Evolutionary conservation across 371 early-diverging fungal species (phyloP), one percentile per base, ranked within the genome.

Genomic region (Haplosporangium sp.): DNA sequence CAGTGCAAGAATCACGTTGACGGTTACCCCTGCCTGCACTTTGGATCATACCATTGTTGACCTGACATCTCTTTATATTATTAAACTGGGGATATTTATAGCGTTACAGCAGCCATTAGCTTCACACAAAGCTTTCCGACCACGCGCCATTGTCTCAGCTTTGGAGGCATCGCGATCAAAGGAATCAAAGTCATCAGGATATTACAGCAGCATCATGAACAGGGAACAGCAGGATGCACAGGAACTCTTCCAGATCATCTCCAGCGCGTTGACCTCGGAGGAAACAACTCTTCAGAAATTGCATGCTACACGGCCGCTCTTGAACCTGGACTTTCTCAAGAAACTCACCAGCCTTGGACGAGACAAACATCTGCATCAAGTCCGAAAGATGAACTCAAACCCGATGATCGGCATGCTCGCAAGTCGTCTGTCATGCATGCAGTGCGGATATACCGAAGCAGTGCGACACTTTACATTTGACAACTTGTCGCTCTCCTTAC

Each of bases 171-270:
- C 85, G 53, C 76, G 85, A 18, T 64, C 84, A 83, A 64, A 62
- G 79, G 57, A 83, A 64, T 62, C 84, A 80, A 66, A 81, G 81
- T 54, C 86, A 73, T 73, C 87, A 81, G 73, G 89, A 61, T 65
- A 73, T 55, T 36, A 64, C 56, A 58, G 65, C 65, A 73, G 48
- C 45, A 68, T 92, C 18, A 84, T 87, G 67, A 90, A 91, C 69
- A 86, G 85, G 63, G 90, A 91, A 67, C 94, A 94, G 62, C 92
- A 97, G 91, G 98, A 97, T 81, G 98, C 97, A 0, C 98, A 97
- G 73, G 98, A 97, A 73, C 86, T 96, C 21, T 94, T 96, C 63
- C 95, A 95, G 76, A 87, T 96, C 9, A 90, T 97, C 14, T 93
- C 95, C 10, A 89, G 90, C 48, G 87, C 92, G 41, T 72, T 97